Percentiles rank a stretch among this genome's conserved stretches.
phyloP scores from a whole-genome alignment of 345 rosid species.

The Melastoma malabathricum region DNA sequence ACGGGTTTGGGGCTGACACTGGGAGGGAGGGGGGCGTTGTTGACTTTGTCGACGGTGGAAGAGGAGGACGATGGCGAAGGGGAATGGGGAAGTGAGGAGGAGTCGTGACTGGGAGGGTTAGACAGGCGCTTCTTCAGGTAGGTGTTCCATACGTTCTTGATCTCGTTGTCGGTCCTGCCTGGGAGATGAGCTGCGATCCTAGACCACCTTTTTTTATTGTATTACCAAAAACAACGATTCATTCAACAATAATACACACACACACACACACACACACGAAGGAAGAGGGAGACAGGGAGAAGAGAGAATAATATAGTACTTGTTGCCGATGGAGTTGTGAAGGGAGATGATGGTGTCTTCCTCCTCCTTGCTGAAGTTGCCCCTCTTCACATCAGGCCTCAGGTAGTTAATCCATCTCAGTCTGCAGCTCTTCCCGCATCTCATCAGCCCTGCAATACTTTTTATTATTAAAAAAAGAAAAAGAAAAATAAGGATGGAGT shows the following conservation, averaged over 20 bases:
- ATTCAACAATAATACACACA: not conserved
- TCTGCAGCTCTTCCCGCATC: conserved; percentile 94
- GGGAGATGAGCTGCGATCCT: conserved; percentile 69
- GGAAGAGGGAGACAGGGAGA: not conserved
- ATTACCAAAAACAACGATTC: conserved; percentile 3
- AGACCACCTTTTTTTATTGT: conserved; percentile 68
- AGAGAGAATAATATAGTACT: conserved; percentile 19
- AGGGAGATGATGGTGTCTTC: conserved; percentile 50
- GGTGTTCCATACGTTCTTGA: conserved; percentile 87
- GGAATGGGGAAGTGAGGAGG: conserved; percentile 18
- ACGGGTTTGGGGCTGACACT: too few species aligned
- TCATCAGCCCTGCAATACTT: conserved; percentile 34
- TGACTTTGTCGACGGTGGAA: conserved; percentile 5
- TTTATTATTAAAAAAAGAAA: not conserved
- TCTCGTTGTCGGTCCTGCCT: conserved; percentile 90
- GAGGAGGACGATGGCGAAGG: conserved; percentile 24
- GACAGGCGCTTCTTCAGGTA: conserved; percentile 50
- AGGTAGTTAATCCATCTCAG: conserved; percentile 87
- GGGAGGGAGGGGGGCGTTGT: too few species aligned
- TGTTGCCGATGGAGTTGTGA: conserved; percentile 60
- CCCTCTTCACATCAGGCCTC: conserved; percentile 78
- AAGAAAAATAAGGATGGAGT: not conserved
- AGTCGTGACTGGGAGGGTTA: conserved; percentile 9
- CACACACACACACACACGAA: not conserved
- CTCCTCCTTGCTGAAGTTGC: conserved; percentile 64